Evolutionary conservation across 2,329 filamentous ascomycete species (phyloP), one percentile per base, ranked within the genome.

Genomic region (Paramyrothecium sp.): DNA sequence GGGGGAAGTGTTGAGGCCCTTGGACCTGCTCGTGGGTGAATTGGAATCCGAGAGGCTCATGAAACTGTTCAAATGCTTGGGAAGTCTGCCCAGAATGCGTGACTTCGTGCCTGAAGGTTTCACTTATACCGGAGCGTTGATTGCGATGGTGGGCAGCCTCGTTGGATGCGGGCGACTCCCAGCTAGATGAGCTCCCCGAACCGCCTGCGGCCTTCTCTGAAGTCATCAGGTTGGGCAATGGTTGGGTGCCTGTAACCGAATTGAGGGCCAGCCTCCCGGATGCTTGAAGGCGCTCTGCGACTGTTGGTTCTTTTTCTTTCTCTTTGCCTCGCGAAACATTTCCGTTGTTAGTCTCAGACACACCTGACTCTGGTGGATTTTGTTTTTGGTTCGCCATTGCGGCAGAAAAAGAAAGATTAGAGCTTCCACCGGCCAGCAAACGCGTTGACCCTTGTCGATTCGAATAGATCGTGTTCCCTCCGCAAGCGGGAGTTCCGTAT

Each of bases 221-320:
- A 41, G 61, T 50, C 34, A 57, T 51, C 49, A 51, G 60, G 20
- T 54, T 56, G 34, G 57, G 59, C 50, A 63, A 54, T 46, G 58
- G 59, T 55, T 58, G 63, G 13, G 59, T 58, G 16, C 60, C 58
- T 8, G 54, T 56, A 34, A 69, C 50, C 30, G 69, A 62, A 51
- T 67, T 64, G 52, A 69, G 52, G n/a, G 62, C 65, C 41, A 70
- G 55, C 47, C 59, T 63, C 19, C 65, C 61, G 19, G 69, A 71
- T 56, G 67, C 64, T 51, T 65, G 65, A 17, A 71, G 58, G 10
- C 69, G 66, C 26, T 62, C 62, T 33, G 58, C 44, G 11, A 70
- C 44, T 20, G 63, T 61, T 11, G 33, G 47, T 7, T 55, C 47
- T 30, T 59, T 54, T 34, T 53, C 61, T 26, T 54, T 56, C 22